Conservation (phyloP, 2,329 filamentous ascomycete genomes). For the Cryphonectria carpinicola region DNA sequence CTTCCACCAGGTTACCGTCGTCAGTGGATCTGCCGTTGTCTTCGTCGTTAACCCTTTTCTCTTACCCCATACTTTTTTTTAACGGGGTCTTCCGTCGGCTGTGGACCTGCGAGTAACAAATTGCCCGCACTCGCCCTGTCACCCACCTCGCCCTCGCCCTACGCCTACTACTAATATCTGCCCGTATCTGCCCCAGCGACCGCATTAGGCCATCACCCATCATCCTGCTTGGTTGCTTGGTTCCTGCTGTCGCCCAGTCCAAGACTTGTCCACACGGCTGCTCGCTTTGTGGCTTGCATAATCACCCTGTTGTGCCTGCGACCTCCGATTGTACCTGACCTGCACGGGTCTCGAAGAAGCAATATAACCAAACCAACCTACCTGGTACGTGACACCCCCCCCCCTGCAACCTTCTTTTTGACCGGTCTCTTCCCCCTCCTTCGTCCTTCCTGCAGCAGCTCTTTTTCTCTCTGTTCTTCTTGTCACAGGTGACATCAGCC, state of each 20-base stretch:
- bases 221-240: too few species aligned
- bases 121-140: neutral
- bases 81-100: conserved; percentile 3
- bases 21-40: conserved; percentile 1
- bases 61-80: conserved; percentile 18
- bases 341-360: neutral
- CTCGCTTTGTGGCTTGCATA: neutral
- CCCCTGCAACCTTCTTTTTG: conserved; percentile 8
- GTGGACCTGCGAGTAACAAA: neutral
- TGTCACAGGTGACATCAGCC: conserved; percentile 15
- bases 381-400: conserved; percentile 12
- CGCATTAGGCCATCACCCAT: neutral
- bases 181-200: neutral
- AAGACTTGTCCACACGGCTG: neutral
- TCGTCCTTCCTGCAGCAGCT: conserved; percentile 8
- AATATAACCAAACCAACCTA: neutral
- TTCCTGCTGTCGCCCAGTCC: neutral
- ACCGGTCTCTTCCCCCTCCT: neutral
- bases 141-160: neutral
- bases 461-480: neutral
- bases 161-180: conserved; percentile 15
- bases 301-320: neutral
- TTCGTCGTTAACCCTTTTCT: neutral
- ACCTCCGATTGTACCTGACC: conserved; percentile 12
- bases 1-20: conserved; percentile 5